These are phyloP conservation scores for Lanzia echinophila DNA, from an alignment of 2,329 filamentous ascomycete genomes.

Conservation along the genomic window DNA sequence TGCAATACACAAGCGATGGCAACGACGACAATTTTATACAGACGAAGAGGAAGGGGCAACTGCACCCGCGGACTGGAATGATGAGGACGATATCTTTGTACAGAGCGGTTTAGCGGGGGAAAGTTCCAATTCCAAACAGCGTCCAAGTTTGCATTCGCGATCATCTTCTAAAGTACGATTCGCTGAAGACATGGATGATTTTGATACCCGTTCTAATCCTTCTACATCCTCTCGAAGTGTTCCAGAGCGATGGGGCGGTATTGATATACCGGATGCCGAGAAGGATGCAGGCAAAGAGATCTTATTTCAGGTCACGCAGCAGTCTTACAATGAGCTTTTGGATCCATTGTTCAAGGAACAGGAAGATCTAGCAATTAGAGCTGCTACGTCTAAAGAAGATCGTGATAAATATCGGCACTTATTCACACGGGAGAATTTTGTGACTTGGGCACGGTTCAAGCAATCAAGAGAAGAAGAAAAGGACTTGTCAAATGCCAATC, in stretches of 20 bases:
- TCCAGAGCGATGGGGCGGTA: conserved; percentile 69
- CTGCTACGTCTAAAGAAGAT: conserved; percentile 53
- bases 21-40: conserved; percentile 70
- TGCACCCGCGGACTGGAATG: conserved; percentile 57
- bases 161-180: conserved; percentile 77
- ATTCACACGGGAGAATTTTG: conserved; percentile 39
- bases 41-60: conserved; percentile 74
- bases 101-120: conserved; percentile 30
- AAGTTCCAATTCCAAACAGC: conserved; percentile 37
- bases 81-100: conserved; percentile 48
- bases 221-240: conserved; percentile 67
- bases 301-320: conserved; percentile 83
- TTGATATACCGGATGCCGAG: conserved; percentile 74
- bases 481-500: neutral
- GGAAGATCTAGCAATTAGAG: conserved; percentile 68
- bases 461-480: conserved; percentile 10
- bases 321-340: conserved; percentile 87
- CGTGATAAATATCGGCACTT: conserved; percentile 50
- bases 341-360: conserved; percentile 77
- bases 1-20: conserved; percentile 63
- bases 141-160: conserved; percentile 48
- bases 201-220: conserved; percentile 63
- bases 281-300: conserved; percentile 68
- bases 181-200: conserved; percentile 62
- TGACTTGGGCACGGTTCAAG: conserved; percentile 25